Evolutionary conservation across 495 filamentous ascomycete species (phyloP).

Genomic region (Penicillium pancosmium): DNA sequence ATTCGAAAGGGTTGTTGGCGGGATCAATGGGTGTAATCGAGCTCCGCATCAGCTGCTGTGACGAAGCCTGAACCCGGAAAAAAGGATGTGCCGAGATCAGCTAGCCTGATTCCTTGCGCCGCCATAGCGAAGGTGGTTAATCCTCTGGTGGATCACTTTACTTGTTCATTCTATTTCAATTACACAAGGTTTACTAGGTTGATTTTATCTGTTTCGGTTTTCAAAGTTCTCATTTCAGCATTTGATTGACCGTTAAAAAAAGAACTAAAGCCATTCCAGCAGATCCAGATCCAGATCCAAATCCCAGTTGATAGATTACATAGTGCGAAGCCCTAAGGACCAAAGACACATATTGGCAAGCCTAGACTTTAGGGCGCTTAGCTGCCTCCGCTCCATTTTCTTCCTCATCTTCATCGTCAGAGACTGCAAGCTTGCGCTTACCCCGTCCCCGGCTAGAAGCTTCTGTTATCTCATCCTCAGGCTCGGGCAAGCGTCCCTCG

Average conservation of each 20-base stretch:
- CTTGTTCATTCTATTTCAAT: too few species aligned
- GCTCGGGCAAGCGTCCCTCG: slow-evolving; percentile 37
- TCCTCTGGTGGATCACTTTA: too few species aligned
- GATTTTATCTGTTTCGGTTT: background rate
- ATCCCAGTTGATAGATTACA: slow-evolving; percentile 24
- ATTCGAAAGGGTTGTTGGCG: slow-evolving; percentile 24
- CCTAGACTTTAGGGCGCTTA: slow-evolving; percentile 46
- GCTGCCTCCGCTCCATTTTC: slow-evolving; percentile 32
- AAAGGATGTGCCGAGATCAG: slow-evolving; percentile 29
- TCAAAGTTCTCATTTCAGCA: background rate
- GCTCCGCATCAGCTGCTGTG: slow-evolving; percentile 40
- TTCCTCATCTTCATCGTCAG: slow-evolving; percentile 53
- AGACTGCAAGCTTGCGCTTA: slow-evolving; percentile 53
- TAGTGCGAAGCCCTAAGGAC: slow-evolving; percentile 6
- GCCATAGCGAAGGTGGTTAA: background rate
- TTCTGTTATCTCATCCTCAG: slow-evolving; percentile 20
- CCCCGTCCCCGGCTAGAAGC: slow-evolving; percentile 33
- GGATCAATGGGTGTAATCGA: slow-evolving; percentile 21
- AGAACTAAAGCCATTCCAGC: slow-evolving; percentile 5
- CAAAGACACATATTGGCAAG: background rate
- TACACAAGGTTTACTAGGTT: too few species aligned
- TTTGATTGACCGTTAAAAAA: background rate
- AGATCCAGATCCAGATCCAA: slow-evolving; percentile 3
- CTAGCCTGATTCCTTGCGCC: background rate
- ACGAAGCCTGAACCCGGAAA: slow-evolving; percentile 35